A percentile compares a stretch with the other conserved stretches of the same genome.
phyloP scores from a whole-genome alignment of 2,329 filamentous ascomycete species.

The Fusarium haematococcum region DNA sequence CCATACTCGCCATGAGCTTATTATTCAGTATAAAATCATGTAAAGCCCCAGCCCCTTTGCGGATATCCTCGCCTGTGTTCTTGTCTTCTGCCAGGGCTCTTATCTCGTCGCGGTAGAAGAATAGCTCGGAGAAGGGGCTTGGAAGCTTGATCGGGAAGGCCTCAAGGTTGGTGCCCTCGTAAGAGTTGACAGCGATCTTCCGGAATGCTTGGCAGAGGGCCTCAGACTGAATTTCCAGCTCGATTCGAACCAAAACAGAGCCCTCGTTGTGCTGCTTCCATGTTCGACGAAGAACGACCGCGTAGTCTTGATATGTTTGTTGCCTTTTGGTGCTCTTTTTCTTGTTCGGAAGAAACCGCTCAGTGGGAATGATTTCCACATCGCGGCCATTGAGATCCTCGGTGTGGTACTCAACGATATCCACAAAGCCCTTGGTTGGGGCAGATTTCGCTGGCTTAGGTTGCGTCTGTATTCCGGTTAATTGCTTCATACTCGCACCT shows the following conservation, averaged over 20 bases:
- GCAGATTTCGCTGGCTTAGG: background rate
- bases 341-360: background rate
- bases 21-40: background rate
- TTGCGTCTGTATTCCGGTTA: background rate
- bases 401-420: background rate
- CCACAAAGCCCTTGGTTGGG: background rate
- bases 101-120: background rate
- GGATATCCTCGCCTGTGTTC: background rate
- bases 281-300: background rate
- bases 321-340: background rate
- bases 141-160: background rate
- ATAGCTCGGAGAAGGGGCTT: background rate
- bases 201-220: background rate
- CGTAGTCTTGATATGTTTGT: background rate
- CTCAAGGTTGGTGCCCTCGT: background rate
- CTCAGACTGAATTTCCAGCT: background rate
- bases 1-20: background rate
- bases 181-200: background rate
- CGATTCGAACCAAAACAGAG: background rate
- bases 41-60: background rate
- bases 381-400: background rate
- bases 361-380: background rate
- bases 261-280: background rate
- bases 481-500: no score
- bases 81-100: background rate